A percentile compares a stretch with the other conserved stretches of the same genome.
Evolutionary conservation across 106 monocot genomes (phyloP).

Genomic region (Dioscorea alata): DNA sequence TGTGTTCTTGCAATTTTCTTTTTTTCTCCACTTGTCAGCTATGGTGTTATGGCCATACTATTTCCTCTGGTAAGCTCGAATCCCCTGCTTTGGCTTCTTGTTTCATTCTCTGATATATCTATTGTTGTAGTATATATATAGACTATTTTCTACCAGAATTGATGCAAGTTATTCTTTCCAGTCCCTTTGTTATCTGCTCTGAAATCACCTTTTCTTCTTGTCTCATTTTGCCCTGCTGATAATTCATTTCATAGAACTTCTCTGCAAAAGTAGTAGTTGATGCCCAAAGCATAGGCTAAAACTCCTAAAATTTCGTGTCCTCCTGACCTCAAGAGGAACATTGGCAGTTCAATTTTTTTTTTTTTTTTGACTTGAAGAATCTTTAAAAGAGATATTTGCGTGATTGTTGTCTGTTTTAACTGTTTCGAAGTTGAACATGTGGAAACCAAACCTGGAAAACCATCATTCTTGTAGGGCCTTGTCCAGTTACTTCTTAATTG

Average conservation of each 20-base stretch:
- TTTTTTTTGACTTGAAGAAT: not conserved
- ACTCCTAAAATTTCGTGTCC: not conserved
- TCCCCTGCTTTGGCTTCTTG: not conserved
- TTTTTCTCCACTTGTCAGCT: conserved; percentile 80
- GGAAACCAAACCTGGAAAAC: no score
- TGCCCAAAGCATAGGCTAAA: not conserved
- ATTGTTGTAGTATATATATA: not conserved
- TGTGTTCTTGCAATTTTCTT: conserved; percentile 90
- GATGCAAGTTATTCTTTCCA: not conserved
- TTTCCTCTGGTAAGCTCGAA: conserved; percentile 77
- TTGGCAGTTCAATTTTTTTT: not conserved
- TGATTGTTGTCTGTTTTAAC: no score
- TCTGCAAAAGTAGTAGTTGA: no score
- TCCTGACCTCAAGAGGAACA: not conserved
- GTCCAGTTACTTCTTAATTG: no score
- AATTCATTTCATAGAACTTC: not conserved
- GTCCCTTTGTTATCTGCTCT: not conserved
- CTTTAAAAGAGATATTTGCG: no score
- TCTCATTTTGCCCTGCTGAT: not conserved
- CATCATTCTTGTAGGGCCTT: no score
- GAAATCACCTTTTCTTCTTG: not conserved
- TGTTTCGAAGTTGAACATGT: no score
- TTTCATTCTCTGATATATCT: not conserved
- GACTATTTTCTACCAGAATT: not conserved
- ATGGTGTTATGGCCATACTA: conserved; percentile 90